phyloP scores from a whole-genome alignment of 371 early-diverging fungal genomes.

The Dinochytrium kinnereticum region DNA sequence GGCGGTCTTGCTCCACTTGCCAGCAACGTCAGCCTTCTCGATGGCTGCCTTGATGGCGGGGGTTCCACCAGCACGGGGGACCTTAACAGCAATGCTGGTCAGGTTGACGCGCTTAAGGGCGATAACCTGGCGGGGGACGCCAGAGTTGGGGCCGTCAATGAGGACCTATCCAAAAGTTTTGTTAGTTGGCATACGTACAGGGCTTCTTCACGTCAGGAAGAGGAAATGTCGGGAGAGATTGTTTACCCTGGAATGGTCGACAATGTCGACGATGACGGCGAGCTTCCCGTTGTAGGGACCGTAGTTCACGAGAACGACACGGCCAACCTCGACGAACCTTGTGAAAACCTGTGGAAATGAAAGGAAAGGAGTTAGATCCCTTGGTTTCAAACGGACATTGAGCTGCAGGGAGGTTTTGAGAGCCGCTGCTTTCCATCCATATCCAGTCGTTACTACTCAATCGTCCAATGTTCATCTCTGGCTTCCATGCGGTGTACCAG shows the following conservation, averaged over 20 bases:
- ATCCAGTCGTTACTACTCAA: no score
- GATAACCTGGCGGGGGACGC: constrained; percentile 86
- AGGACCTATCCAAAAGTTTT: constrained; percentile 69
- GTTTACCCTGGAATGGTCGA: constrained; percentile 92
- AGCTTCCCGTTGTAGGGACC: constrained; percentile 94
- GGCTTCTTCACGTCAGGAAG: constrained; percentile 25
- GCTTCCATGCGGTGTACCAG: no score
- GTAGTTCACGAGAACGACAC: constrained; percentile 94
- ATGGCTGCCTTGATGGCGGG: constrained; percentile 77
- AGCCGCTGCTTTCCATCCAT: no score
- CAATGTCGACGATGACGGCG: constrained; percentile 97
- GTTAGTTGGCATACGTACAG: background rate
- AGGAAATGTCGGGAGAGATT: no score
- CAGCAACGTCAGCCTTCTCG: constrained; percentile 80
- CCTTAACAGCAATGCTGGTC: constrained; percentile 82
- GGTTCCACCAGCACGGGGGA: constrained; percentile 87
- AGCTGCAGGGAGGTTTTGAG: no score
- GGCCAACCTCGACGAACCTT: constrained; percentile 94
- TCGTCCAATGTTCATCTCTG: no score
- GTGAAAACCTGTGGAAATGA: constrained; percentile 40
- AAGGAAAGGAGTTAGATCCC: background rate
- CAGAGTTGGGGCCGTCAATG: constrained; percentile 96
- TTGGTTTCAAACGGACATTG: no score
- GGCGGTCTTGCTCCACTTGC: constrained; percentile 82
- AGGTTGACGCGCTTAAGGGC: constrained; percentile 87